These are phyloP conservation scores for Aspergillus taichungensis DNA, from an alignment of 495 filamentous ascomycete genomes.

Conservation along the genomic window DNA sequence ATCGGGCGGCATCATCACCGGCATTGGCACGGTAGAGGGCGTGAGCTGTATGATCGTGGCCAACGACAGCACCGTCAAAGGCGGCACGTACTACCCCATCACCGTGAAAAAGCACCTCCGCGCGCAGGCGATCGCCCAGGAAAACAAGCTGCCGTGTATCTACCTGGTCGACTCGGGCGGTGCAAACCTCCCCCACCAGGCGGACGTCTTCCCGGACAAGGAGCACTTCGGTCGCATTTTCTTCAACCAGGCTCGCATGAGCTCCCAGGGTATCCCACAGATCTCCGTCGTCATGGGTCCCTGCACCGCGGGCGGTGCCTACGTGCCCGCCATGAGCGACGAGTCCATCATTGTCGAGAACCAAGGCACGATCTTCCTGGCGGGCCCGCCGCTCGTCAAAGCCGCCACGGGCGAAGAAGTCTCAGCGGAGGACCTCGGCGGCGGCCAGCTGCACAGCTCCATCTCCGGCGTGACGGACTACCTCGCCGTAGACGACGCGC, in stretches of 20 bases:
- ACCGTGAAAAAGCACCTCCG: slow-evolving; percentile 97
- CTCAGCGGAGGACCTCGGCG: slow-evolving; percentile 85
- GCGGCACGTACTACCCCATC: slow-evolving; percentile 97
- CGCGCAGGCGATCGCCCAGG: slow-evolving; percentile 81
- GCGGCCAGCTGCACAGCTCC: slow-evolving; percentile 83
- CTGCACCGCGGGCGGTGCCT: slow-evolving; percentile 93
- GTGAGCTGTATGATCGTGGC: slow-evolving; percentile 91
- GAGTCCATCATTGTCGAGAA: slow-evolving; percentile 94
- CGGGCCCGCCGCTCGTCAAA: slow-evolving; percentile 91
- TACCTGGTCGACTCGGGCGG: slow-evolving; percentile 96
- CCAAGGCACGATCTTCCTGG: slow-evolving; percentile 93
- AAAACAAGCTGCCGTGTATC: slow-evolving; percentile 82
- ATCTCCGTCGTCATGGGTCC: slow-evolving; percentile 95
- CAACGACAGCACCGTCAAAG: slow-evolving; percentile 97
- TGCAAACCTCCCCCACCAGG: slow-evolving; percentile 91
- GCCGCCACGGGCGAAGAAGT: slow-evolving; percentile 94
- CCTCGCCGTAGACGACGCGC: slow-evolving; percentile 86
- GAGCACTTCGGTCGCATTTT: slow-evolving; percentile 98
- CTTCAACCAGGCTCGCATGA: slow-evolving; percentile 94
- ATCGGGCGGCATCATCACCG: slow-evolving; percentile 87
- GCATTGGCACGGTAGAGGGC: slow-evolving; percentile 82
- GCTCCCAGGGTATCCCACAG: slow-evolving; percentile 75
- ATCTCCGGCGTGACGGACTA: slow-evolving; percentile 96
- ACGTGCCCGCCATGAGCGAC: slow-evolving; percentile 95
- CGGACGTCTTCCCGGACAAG: slow-evolving; percentile 91